These are phyloP conservation scores for Emmonsia crescens DNA, from an alignment of 2,329 filamentous ascomycete species.

Conservation along the genomic window DNA sequence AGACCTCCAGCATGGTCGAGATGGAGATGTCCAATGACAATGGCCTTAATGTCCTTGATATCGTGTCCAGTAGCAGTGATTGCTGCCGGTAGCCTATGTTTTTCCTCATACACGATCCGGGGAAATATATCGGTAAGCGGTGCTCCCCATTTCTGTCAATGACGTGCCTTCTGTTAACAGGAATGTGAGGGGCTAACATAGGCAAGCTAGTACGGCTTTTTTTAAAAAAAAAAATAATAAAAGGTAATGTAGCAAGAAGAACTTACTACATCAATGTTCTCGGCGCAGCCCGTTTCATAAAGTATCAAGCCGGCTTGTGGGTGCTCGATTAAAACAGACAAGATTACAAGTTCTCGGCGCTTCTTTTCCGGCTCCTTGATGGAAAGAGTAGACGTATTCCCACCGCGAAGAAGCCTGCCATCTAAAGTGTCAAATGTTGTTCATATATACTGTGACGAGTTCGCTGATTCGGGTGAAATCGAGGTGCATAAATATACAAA, in stretches of 20 bases:
- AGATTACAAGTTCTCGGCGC: slow-evolving; percentile 31
- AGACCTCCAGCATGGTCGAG: slow-evolving; percentile 40
- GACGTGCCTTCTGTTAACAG: background rate
- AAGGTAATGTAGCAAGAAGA: background rate
- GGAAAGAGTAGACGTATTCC: slow-evolving; percentile 28
- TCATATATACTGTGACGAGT: background rate
- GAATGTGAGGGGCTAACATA: background rate
- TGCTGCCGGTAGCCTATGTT: slow-evolving; percentile 26
- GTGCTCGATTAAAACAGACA: slow-evolving; percentile 36
- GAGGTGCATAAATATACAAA: background rate
- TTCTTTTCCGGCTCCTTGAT: slow-evolving; percentile 32
- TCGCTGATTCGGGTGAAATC: background rate
- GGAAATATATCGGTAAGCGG: slow-evolving; percentile 32
- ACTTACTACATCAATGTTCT: slow-evolving; percentile 30
- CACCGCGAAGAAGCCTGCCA: slow-evolving; percentile 28
- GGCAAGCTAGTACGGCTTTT: background rate
- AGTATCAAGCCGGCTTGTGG: slow-evolving; percentile 36
- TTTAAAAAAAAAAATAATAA: too few relatives aligned
- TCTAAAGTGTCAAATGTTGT: background rate
- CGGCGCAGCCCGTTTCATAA: slow-evolving; percentile 37
- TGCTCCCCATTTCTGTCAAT: slow-evolving; percentile 24
- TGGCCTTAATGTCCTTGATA: slow-evolving; percentile 37
- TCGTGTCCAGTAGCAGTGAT: slow-evolving; percentile 31
- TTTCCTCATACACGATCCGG: slow-evolving; percentile 22
- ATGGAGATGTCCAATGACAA: slow-evolving; percentile 39